These are phyloP conservation scores for Solidago caesia DNA, from an alignment of 129 eudicot species.

Conservation along the genomic window DNA sequence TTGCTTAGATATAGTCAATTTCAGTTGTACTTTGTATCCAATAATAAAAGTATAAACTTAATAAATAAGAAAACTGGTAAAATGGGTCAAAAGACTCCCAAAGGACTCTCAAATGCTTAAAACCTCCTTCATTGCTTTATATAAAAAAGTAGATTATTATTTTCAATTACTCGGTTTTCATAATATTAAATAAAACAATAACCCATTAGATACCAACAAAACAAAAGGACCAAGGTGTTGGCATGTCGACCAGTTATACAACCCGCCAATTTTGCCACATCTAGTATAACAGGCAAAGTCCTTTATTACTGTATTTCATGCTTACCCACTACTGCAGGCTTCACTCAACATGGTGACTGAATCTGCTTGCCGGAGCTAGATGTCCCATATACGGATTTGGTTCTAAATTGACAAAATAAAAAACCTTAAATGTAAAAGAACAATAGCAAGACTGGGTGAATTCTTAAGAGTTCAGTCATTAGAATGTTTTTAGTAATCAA, in stretches of 20 bases:
- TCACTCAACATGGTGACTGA: conserved; percentile 82
- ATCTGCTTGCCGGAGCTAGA: conserved; percentile 80
- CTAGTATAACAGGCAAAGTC: background rate
- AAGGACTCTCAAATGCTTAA: background rate
- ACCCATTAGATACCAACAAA: too few relatives aligned
- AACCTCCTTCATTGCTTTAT: background rate
- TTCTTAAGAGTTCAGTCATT: background rate
- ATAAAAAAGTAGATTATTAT: too few relatives aligned
- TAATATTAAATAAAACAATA: too few relatives aligned
- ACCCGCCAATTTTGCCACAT: background rate
- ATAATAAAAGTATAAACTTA: too few relatives aligned
- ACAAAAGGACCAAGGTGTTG: background rate
- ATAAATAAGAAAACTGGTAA: background rate
- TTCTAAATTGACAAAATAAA: conserved; percentile 37
- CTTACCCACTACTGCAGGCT: conserved; percentile 89
- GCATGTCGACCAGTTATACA: background rate
- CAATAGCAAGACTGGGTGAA: conserved; percentile 7
- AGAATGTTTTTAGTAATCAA: background rate
- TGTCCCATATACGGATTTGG: conserved; percentile 84
- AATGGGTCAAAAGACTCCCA: background rate
- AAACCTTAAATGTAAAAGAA: background rate
- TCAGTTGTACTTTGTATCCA: too few relatives aligned
- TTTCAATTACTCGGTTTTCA: background rate
- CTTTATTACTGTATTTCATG: conserved; percentile 5
- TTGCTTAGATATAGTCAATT: too few relatives aligned